phyloP scores from a whole-genome alignment of 176 grass and related monocot genomes.

The Areca catechu region DNA sequence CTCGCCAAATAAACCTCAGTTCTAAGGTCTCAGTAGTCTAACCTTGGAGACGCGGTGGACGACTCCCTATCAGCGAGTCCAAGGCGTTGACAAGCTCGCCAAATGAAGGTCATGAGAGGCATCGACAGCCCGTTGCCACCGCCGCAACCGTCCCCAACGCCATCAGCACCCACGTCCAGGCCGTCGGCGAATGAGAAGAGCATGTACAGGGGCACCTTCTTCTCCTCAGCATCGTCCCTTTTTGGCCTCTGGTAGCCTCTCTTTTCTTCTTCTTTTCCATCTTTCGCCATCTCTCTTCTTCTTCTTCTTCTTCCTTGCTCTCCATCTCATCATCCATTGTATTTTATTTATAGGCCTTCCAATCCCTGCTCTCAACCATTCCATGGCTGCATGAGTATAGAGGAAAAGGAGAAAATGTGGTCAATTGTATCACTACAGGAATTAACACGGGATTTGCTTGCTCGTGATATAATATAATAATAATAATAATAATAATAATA shows the following conservation, averaged over 20 bases:
- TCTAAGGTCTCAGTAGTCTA: neutral
- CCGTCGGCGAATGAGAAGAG: constrained; percentile 54
- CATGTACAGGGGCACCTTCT: constrained; percentile 37
- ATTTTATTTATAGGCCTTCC: too few relatives aligned
- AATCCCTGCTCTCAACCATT: too few relatives aligned
- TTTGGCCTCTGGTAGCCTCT: neutral
- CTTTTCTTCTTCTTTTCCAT: neutral
- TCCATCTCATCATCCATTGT: neutral
- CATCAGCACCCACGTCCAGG: constrained; percentile 46
- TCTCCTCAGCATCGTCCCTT: neutral
- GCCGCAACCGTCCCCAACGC: constrained; percentile 29
- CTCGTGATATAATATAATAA: too few relatives aligned
- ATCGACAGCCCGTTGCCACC: constrained; percentile 51
- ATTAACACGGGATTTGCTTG: too few relatives aligned
- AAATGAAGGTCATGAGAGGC: constrained; percentile 72
- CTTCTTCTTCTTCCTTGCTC: neutral
- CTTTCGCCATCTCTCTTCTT: neutral
- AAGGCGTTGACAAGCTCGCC: constrained; percentile 58
- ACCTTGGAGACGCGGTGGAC: constrained; percentile 43
- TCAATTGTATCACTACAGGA: too few relatives aligned
- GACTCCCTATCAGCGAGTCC: constrained; percentile 24
- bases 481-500: too few relatives aligned
- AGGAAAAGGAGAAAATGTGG: too few relatives aligned
- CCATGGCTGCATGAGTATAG: too few relatives aligned
- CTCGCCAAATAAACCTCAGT: too few relatives aligned